Base-by-base conservation (phyloP, 129 eudicot species). In the Tanacetum coccineum region DNA sequence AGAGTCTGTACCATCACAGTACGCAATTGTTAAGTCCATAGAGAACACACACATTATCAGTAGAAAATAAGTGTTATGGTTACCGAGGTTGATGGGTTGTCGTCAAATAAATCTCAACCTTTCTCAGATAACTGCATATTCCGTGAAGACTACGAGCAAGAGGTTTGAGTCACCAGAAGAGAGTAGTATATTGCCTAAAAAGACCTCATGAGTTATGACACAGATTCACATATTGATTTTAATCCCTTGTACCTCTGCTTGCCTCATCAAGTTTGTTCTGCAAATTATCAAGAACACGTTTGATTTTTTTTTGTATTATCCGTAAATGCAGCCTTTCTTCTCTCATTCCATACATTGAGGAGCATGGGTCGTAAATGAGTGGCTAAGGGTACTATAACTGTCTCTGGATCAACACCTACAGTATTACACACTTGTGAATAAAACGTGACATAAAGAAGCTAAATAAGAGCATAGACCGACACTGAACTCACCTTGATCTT, bases 241-340 rank as follows among this genome's bases (percentile, higher is more conserved):
- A 13, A 15, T 15, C 15, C 53, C 53, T 15, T 48, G 53, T 11
- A 67, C 11, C 11, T 15, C 8, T 1, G 22, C 3, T 45, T 80
- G 89, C 99, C 97, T 94, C 99, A 76, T 94, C 99, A 74, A 94
- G 80, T 77, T 86, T 89, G 60, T 74, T 79, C 70, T 94, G 99
- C 78, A 94, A 72, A 77, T 79, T 76, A 81, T 94, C 97, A 68
- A 84, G 81, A 22, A 89, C 28, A 14, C 73, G 83, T 60, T 82
- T 89, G 71, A 87, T n/a, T 84, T 70, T 75, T 82, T 72, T 94
- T 93, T 9, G 95, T 69, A 73, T 89, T 94, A 51, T 83, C 95
- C 11, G 99, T 82, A 48, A 94, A 83, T 39, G 86, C 70, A 46
- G 86, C 87, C 91, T 87, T 94, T 81, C 85, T 84, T 74, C 87